Percentiles rank a stretch among this genome's conserved stretches.
Evolutionary conservation across 805 yeast species (phyloP).

Genomic region (Pichia gijzeniarum): DNA sequence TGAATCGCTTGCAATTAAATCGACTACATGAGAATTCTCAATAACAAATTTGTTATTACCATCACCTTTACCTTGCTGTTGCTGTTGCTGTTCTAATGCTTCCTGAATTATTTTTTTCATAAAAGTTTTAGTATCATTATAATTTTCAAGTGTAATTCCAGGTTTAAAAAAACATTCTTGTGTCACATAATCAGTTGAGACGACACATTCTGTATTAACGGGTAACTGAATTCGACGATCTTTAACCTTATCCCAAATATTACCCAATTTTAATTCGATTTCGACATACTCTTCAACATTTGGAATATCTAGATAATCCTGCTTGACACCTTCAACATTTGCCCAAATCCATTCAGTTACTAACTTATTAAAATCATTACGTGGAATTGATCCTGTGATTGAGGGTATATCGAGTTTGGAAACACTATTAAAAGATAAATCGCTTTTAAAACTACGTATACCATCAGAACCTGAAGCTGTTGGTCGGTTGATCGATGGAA

Average conservation of each 20-base stretch:
- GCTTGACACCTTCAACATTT: constrained; percentile 59
- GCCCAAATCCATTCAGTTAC: constrained; percentile 90
- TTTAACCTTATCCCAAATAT: constrained; percentile 54
- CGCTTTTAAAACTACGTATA: constrained; percentile 3
- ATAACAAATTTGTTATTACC: constrained; percentile 43
- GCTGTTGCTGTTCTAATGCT: constrained; percentile 14
- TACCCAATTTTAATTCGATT: constrained; percentile 70
- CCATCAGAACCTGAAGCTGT: constrained; percentile 6
- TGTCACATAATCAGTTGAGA: constrained; percentile 42
- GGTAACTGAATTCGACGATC: constrained; percentile 61
- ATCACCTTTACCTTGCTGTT: constrained; percentile 12
- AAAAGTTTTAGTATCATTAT: constrained; percentile 48
- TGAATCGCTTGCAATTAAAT: constrained; percentile 56
- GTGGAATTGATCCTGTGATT: constrained; percentile 68
- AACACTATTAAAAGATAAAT: constrained; percentile 11
- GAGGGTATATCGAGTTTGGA: constrained; percentile 34
- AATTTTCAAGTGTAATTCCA: constrained; percentile 59
- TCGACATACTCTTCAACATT: constrained; percentile 50
- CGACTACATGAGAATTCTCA: constrained; percentile 57
- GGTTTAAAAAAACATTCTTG: constrained; percentile 54
- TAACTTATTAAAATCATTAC: constrained; percentile 73
- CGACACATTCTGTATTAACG: constrained; percentile 61
- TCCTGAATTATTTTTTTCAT: constrained; percentile 45
- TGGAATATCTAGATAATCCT: constrained; percentile 32
- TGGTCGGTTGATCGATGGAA: constrained; percentile 30